phyloP scores from a whole-genome alignment of 345 rosid species.

The Populus davidiana region DNA sequence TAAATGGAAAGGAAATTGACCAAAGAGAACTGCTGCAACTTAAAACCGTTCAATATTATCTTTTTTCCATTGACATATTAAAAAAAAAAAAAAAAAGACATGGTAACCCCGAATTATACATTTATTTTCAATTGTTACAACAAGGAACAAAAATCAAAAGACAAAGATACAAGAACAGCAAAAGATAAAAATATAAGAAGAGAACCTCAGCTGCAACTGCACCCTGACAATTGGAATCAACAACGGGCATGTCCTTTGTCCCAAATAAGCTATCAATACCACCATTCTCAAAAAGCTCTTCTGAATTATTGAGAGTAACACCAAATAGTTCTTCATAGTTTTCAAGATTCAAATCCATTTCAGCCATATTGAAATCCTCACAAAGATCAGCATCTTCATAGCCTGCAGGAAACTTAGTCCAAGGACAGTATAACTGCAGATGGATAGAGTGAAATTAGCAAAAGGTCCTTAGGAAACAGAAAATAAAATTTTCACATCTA shows the following conservation, averaged over 20 bases:
- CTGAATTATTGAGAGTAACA: constrained; percentile 65
- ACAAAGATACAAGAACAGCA: constrained; percentile 4
- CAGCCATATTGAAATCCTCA: constrained; percentile 70
- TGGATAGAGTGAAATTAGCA: constrained; percentile 11
- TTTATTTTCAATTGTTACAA: background rate
- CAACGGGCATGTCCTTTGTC: constrained; percentile 49
- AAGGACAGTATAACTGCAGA: constrained; percentile 47
- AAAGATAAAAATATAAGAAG: constrained; percentile 18
- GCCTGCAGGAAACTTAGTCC: constrained; percentile 37
- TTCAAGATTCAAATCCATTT: constrained; percentile 77
- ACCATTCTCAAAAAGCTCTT: constrained; percentile 75
- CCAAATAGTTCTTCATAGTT: constrained; percentile 97
- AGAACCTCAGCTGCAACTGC: constrained; percentile 64
- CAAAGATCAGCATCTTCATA: constrained; percentile 57
- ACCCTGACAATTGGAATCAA: constrained; percentile 55
- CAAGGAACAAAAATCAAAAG: background rate
- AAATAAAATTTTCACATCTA: background rate
- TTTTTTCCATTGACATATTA: background rate
- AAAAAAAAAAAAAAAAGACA: too few relatives aligned
- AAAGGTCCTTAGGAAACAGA: background rate
- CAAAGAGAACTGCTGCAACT: background rate
- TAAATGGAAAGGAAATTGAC: background rate
- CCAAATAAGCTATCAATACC: constrained; percentile 85
- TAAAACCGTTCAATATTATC: background rate
- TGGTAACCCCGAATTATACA: background rate